phyloP scores from a whole-genome alignment of 495 filamentous ascomycete species.

The Halenospora varia region DNA sequence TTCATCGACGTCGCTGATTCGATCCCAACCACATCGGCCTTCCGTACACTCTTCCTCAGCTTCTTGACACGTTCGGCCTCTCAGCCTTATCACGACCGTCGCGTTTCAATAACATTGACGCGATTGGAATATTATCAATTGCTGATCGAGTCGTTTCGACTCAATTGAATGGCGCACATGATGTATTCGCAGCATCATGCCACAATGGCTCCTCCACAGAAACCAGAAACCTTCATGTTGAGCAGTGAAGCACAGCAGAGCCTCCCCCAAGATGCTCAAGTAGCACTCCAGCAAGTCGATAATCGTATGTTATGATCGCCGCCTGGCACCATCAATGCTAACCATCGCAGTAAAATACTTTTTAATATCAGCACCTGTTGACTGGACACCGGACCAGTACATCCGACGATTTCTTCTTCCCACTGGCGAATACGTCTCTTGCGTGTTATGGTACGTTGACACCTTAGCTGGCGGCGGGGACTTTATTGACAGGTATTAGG shows the following conservation, averaged over 20 bases:
- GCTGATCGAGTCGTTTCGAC: constrained; percentile 23
- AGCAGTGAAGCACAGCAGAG: constrained; percentile 94
- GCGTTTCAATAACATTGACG: constrained; percentile 15
- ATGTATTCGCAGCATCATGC: constrained; percentile 50
- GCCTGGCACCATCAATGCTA: constrained; percentile 1
- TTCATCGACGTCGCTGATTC: constrained; percentile 23
- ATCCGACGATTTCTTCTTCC: constrained; percentile 93
- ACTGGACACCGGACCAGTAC: constrained; percentile 95
- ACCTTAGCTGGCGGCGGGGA: not conserved
- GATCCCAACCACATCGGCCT: constrained; percentile 9
- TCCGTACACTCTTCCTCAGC: not conserved
- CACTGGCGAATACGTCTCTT: constrained; percentile 97
- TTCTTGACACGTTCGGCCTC: constrained; percentile 7
- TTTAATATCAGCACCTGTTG: constrained; percentile 95
- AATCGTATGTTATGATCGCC: constrained; percentile 65
- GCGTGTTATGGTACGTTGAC: constrained; percentile 79
- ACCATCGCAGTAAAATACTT: constrained; percentile 88
- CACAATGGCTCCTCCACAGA: constrained; percentile 57
- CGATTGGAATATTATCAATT: constrained; percentile 12
- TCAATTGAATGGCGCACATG: constrained; percentile 30
- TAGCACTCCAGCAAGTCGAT: constrained; percentile 96
- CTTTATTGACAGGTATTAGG: constrained; percentile 47
- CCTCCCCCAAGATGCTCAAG: constrained; percentile 92
- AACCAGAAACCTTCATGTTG: constrained; percentile 98
- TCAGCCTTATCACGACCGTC: constrained; percentile 13